phyloP scores from a whole-genome alignment of 768 basidiomycete species.

The Candolleomyces eurysporus region DNA sequence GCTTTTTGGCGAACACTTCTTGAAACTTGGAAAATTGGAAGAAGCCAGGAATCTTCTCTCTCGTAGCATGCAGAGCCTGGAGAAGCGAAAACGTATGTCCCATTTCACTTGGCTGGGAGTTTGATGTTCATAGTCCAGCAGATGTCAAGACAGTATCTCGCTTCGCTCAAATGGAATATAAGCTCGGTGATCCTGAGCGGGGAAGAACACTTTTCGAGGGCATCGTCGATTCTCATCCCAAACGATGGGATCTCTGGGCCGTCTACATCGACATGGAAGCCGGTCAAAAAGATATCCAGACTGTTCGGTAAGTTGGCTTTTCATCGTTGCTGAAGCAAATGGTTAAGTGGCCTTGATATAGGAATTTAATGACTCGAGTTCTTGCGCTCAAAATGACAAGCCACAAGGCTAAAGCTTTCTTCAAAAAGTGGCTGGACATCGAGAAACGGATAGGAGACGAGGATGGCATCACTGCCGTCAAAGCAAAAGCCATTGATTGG shows the following conservation, averaged over 20 bases:
- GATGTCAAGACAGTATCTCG: conserved; percentile 95
- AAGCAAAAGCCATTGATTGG: conserved; percentile 91
- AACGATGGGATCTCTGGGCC: conserved; percentile 93
- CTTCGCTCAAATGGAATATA: conserved; percentile 95
- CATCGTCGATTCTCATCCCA: conserved; percentile 92
- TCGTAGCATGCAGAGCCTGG: conserved; percentile 84
- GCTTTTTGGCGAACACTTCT: conserved; percentile 78
- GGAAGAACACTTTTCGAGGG: conserved; percentile 97
- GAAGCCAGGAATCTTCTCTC: conserved; percentile 84
- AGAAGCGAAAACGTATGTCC: conserved; percentile 87
- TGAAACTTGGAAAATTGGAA: conserved; percentile 70
- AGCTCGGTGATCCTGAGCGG: conserved; percentile 88
- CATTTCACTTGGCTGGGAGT: background rate
- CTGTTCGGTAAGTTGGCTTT: conserved; percentile 55
- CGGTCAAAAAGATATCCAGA: conserved; percentile 73
- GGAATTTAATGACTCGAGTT: conserved; percentile 85
- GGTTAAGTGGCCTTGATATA: conserved; percentile 22
- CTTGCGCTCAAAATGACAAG: conserved; percentile 85
- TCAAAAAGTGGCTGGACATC: conserved; percentile 95
- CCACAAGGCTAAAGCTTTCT: conserved; percentile 95
- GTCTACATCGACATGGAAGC: conserved; percentile 97
- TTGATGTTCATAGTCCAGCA: conserved; percentile 26
- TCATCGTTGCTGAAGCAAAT: background rate
- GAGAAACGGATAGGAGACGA: conserved; percentile 88
- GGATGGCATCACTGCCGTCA: conserved; percentile 75